Conservation (phyloP, 2,329 filamentous ascomycete species). For the Pestalotiopsis sp. region DNA sequence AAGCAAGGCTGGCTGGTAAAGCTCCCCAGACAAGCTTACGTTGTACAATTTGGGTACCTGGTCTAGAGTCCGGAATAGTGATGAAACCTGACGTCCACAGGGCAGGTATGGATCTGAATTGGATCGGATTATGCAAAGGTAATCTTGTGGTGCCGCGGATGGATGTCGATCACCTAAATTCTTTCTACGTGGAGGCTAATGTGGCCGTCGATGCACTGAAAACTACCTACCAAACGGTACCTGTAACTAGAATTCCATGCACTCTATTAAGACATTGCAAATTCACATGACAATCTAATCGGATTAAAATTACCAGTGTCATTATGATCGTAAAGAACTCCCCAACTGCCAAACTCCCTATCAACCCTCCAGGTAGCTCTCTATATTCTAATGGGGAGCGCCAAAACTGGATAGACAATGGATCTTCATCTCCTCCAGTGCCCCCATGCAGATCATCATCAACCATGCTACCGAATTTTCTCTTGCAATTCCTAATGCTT, state of each 20-base stretch:
- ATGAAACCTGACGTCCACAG: background rate
- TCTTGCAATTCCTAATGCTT: background rate
- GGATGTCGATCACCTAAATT: background rate
- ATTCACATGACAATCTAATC: background rate
- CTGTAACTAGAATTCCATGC: background rate
- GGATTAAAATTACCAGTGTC: background rate
- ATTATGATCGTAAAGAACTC: slow-evolving; percentile 9
- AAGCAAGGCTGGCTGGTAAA: background rate
- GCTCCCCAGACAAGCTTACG: no score
- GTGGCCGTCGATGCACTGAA: background rate
- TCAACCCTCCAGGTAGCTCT: background rate
- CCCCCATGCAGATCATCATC: slow-evolving; percentile 1
- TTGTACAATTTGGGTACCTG: no score
- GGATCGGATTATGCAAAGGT: background rate
- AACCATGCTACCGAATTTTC: background rate
- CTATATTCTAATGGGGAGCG: background rate
- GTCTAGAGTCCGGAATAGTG: background rate
- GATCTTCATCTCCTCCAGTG: background rate
- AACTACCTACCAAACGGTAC: background rate
- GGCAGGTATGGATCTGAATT: background rate
- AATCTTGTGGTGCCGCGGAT: background rate
- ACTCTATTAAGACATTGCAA: background rate
- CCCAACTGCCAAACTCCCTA: slow-evolving; percentile 2
- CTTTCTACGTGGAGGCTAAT: background rate
- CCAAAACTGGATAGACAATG: slow-evolving; percentile 1